A percentile compares a stretch with the other conserved stretches of the same genome.
Conservation (phyloP, 306 rosid genomes). For the Prunus campanulata region DNA sequence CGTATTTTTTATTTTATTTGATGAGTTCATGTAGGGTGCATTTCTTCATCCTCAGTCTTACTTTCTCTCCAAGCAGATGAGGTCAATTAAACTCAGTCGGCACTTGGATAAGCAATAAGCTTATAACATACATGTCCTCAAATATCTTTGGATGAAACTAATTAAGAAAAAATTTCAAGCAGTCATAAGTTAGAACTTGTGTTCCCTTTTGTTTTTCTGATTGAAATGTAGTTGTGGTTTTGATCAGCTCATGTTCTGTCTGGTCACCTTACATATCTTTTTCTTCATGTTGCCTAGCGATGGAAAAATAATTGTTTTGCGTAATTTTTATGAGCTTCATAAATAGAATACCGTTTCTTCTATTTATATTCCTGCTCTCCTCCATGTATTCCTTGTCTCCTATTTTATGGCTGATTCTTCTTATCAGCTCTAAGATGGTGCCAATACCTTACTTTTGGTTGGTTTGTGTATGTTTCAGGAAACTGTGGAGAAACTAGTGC, state of each 20-base stretch:
- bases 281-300: too few species aligned
- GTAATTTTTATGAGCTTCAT: too few species aligned
- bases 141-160: conserved; percentile 44
- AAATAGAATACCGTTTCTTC: too few species aligned
- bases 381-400: neutral
- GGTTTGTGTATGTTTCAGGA: conserved; percentile 39
- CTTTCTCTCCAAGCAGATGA: conserved; percentile 39
- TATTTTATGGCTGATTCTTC: neutral
- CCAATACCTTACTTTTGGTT: conserved; percentile 5
- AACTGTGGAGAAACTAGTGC: conserved; percentile 40
- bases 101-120: conserved; percentile 35
- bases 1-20: neutral
- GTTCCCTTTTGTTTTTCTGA: neutral
- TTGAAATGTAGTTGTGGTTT: too few species aligned
- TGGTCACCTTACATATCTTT: too few species aligned
- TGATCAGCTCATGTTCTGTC: too few species aligned
- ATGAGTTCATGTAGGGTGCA: neutral
- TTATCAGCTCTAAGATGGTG: neutral
- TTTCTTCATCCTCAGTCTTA: neutral
- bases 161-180: conserved; percentile 30
- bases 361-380: neutral
- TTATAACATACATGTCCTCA: conserved; percentile 23
- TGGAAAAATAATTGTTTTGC: too few species aligned
- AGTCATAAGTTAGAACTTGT: neutral
- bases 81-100: conserved; percentile 23